Conservation (phyloP, 441 rosid genomes). For the Manihot esculenta region DNA sequence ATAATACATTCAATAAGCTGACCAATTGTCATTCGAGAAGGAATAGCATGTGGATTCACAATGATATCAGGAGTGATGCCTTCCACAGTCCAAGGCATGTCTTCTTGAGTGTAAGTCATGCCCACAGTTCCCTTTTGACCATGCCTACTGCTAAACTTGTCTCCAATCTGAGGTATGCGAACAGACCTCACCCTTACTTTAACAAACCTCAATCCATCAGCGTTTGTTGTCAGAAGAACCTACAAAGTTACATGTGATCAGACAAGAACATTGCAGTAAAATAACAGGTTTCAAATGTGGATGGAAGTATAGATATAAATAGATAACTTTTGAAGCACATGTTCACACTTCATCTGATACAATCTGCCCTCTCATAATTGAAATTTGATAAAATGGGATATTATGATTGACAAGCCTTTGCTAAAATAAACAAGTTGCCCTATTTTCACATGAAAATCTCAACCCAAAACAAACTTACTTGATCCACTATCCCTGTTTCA, state of each 20-base stretch:
- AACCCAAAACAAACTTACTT: constrained; percentile 47
- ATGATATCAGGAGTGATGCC: constrained; percentile 94
- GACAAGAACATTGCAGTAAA: neutral
- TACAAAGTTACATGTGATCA: constrained; percentile 24
- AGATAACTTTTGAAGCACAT: neutral
- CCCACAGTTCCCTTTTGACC: constrained; percentile 99
- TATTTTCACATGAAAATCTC: neutral
- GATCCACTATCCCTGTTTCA: constrained; percentile 98
- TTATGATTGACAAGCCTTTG: neutral
- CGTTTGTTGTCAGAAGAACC: constrained; percentile 96
- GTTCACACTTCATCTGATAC: neutral
- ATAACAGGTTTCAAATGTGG: too few species aligned
- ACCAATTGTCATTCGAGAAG: constrained; percentile 98
- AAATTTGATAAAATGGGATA: neutral
- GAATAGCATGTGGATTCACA: constrained; percentile 98
- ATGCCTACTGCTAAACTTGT: constrained; percentile 96
- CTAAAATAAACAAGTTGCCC: neutral
- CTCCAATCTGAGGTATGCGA: constrained; percentile 96
- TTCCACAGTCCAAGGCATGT: constrained; percentile 99
- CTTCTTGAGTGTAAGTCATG: constrained; percentile 98
- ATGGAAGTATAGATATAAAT: neutral
- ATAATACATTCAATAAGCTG: constrained; percentile 98
- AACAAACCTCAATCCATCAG: constrained; percentile 96
- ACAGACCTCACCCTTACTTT: constrained; percentile 98
- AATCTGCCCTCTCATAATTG: neutral